Percentiles rank a stretch among this genome's conserved stretches.
phyloP scores from a whole-genome alignment of 1,139 yeast species.

The Saccharomyces hybrid region DNA sequence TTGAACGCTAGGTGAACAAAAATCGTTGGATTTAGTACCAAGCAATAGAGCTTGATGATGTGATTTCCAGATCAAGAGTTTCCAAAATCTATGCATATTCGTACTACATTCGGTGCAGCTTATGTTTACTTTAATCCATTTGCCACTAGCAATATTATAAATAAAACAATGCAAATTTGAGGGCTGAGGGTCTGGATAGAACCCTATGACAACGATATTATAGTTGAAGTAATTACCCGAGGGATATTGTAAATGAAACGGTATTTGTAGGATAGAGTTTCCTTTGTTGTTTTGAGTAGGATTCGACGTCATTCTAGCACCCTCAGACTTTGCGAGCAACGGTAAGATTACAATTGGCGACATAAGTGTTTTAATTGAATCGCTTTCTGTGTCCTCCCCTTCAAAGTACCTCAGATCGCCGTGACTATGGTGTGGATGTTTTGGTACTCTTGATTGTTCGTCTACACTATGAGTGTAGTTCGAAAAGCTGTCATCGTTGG shows the following conservation, averaged over 20 bases:
- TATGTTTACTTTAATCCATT: constrained; percentile 58
- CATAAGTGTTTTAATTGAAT: background rate
- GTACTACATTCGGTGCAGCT: constrained; percentile 46
- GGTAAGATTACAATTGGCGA: constrained; percentile 33
- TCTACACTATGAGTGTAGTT: background rate
- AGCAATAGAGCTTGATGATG: constrained; percentile 59
- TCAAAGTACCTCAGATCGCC: background rate
- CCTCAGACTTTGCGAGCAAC: constrained; percentile 27
- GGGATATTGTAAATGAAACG: constrained; percentile 44
- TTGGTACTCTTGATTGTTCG: background rate
- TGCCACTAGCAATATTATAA: constrained; percentile 56
- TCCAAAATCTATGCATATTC: constrained; percentile 56
- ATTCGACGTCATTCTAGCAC: constrained; percentile 23
- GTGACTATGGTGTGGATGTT: background rate
- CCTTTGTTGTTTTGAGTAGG: constrained; percentile 10
- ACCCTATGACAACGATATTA: constrained; percentile 55
- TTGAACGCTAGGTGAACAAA: constrained; percentile 47
- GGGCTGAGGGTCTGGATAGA: constrained; percentile 35
- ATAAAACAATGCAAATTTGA: constrained; percentile 48
- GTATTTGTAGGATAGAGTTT: constrained; percentile 15
- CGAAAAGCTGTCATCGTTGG: background rate
- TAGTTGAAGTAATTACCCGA: constrained; percentile 61
- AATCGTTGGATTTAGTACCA: constrained; percentile 44
- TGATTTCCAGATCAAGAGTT: constrained; percentile 65
- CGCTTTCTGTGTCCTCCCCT: constrained; percentile 1